Percentiles rank a stretch among this genome's conserved stretches.
Conservation (phyloP, 345 rosid genomes). For the Populus ilicifolia region DNA sequence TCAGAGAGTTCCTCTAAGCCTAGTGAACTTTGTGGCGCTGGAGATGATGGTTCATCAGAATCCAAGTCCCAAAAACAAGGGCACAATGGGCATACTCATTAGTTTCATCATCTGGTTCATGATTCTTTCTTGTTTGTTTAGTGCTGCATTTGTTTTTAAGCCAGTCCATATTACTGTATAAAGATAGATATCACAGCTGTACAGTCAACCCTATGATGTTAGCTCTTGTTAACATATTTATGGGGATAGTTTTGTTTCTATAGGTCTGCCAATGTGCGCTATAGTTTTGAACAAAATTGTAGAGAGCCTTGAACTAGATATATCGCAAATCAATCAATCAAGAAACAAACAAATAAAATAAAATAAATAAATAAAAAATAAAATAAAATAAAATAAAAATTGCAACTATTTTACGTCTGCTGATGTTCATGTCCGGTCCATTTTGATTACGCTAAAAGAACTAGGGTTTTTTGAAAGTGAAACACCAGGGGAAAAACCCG, state of each 20-base stretch:
- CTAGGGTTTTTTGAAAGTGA: too few relatives aligned
- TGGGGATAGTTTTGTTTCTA: slow-evolving; percentile 37
- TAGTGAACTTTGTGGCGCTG: slow-evolving; percentile 37
- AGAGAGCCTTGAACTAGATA: slow-evolving; percentile 23
- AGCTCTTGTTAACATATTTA: slow-evolving; percentile 59
- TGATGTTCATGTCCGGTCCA: neutral
- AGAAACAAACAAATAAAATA: neutral
- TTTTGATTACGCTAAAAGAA: neutral
- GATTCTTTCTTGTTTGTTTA: neutral
- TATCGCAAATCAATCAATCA: slow-evolving; percentile 24
- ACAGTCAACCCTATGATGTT: slow-evolving; percentile 40
- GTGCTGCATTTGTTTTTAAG: neutral
- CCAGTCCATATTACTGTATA: slow-evolving; percentile 25
- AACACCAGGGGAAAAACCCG: too few relatives aligned
- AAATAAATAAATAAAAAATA: neutral
- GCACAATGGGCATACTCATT: slow-evolving; percentile 10
- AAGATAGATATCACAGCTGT: slow-evolving; percentile 26
- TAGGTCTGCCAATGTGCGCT: slow-evolving; percentile 19
- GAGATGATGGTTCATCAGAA: slow-evolving; percentile 23
- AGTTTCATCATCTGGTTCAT: slow-evolving; percentile 9
- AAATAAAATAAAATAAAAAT: neutral
- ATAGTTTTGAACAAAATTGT: slow-evolving; percentile 30
- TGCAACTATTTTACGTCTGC: neutral
- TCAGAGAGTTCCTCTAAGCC: slow-evolving; percentile 32
- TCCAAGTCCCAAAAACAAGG: slow-evolving; percentile 8